phyloP scores from a whole-genome alignment of 306 rosid species.

The Psophocarpus tetragonolobus region DNA sequence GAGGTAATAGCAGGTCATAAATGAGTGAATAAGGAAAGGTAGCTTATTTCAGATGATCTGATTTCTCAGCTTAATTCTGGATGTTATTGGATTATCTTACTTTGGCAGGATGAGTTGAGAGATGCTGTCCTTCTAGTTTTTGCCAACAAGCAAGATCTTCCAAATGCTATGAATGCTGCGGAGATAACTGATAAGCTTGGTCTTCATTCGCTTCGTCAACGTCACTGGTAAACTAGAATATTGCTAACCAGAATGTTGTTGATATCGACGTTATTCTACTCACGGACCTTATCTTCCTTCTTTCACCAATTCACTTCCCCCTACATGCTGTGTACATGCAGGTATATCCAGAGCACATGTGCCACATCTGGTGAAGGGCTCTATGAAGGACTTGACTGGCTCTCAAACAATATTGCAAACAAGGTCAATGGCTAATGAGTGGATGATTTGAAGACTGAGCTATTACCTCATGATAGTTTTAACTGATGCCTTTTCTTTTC shows the following conservation, averaged over 20 bases:
- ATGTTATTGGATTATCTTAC: slow-evolving; percentile 21
- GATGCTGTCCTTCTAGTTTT: slow-evolving; percentile 85
- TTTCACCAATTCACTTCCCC: background rate
- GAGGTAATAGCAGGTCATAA: slow-evolving; percentile 50
- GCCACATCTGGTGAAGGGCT: slow-evolving; percentile 93
- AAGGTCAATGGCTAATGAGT: slow-evolving; percentile 48
- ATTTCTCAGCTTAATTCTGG: background rate
- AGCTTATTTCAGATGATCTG: background rate
- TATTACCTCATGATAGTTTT: background rate
- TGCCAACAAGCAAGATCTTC: slow-evolving; percentile 94
- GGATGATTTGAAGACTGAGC: background rate
- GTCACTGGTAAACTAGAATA: slow-evolving; percentile 63
- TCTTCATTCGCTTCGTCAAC: slow-evolving; percentile 90
- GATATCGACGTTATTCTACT: background rate
- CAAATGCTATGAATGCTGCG: slow-evolving; percentile 93
- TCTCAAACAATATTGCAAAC: slow-evolving; percentile 85
- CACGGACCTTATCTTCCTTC: background rate
- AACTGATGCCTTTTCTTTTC: slow-evolving; percentile 2
- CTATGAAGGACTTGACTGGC: slow-evolving; percentile 96
- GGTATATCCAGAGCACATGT: slow-evolving; percentile 95
- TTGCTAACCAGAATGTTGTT: background rate
- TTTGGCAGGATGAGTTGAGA: slow-evolving; percentile 78
- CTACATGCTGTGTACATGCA: slow-evolving; percentile 32
- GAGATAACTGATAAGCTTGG: slow-evolving; percentile 92
- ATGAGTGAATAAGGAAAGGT: background rate